Conservation (phyloP, 1,139 yeast species). For the Lodderomyces orthopsilosis region DNA sequence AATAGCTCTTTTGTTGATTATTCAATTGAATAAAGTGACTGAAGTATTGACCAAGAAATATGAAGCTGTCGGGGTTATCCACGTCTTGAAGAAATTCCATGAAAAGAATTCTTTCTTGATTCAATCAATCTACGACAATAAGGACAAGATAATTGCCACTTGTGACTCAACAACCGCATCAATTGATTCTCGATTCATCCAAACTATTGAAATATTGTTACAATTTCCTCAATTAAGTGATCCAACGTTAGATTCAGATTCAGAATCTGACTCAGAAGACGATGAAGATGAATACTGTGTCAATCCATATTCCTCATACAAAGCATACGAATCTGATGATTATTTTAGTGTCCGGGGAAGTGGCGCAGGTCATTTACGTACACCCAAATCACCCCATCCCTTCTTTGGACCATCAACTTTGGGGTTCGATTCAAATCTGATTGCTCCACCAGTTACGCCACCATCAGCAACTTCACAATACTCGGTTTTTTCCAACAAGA, state of each 20-base stretch:
- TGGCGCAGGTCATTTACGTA: slow-evolving; percentile 3
- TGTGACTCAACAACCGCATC: not conserved
- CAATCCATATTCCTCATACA: slow-evolving; percentile 1
- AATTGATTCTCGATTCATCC: slow-evolving; percentile 19
- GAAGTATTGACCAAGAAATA: slow-evolving; percentile 57
- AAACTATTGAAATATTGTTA: slow-evolving; percentile 26
- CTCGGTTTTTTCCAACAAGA: slow-evolving; percentile 35
- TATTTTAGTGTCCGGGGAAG: slow-evolving; percentile 1
- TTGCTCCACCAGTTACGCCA: slow-evolving; percentile 36
- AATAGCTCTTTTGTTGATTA: slow-evolving; percentile 44
- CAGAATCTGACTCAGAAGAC: slow-evolving; percentile 12
- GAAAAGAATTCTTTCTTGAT: slow-evolving; percentile 24
- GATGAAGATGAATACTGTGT: slow-evolving; percentile 8
- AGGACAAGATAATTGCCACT: slow-evolving; percentile 10
- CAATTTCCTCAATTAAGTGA: slow-evolving; percentile 23
- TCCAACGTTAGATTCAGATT: slow-evolving; percentile 9
- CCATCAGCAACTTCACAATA: slow-evolving; percentile 44
- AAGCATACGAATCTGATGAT: not conserved
- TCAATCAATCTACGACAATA: slow-evolving; percentile 26
- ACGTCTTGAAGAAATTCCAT: slow-evolving; percentile 35
- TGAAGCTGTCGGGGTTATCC: slow-evolving; percentile 42
- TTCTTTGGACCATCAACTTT: slow-evolving; percentile 20
- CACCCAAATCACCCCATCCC: slow-evolving; percentile 29
- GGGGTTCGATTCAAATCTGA: slow-evolving; percentile 20
- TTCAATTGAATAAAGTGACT: slow-evolving; percentile 47